phyloP scores from a whole-genome alignment of 495 filamentous ascomycete genomes.

The Penicillium paxilli region DNA sequence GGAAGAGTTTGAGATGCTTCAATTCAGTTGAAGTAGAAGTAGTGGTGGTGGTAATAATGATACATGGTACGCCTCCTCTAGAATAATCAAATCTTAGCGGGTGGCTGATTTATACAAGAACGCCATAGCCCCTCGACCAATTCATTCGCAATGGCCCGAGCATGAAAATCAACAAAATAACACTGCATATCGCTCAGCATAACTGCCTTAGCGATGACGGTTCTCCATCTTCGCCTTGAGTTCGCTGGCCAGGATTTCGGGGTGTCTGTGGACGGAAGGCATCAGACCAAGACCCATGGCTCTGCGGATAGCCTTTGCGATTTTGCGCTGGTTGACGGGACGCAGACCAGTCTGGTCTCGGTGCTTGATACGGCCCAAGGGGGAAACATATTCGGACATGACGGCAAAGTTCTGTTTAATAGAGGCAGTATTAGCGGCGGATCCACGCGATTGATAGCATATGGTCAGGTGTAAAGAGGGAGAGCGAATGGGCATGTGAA shows the following conservation, averaged over 20 bases:
- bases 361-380: constrained; percentile 82
- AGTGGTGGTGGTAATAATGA: too few relatives aligned
- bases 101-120: constrained; percentile 21
- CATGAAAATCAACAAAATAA: background rate
- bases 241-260: constrained; percentile 69
- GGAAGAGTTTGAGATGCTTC: constrained; percentile 4
- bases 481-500: too few relatives aligned
- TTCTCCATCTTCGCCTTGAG: constrained; percentile 28
- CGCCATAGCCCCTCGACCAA: constrained; percentile 2
- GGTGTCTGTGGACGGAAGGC: constrained; percentile 89
- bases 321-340: constrained; percentile 85
- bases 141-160: background rate
- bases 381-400: constrained; percentile 84
- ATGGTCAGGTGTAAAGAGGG: too few relatives aligned
- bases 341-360: constrained; percentile 72
- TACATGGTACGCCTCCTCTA: constrained; percentile 21
- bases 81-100: constrained; percentile 3
- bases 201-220: constrained; percentile 11
- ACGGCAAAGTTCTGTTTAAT: constrained; percentile 79
- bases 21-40: constrained; percentile 25
- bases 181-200: too few relatives aligned
- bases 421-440: constrained; percentile 6
- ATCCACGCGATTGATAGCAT: background rate
- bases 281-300: constrained; percentile 87
- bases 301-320: constrained; percentile 88